These are phyloP conservation scores for Forsythia suspensa DNA, from an alignment of 257 asterid genomes.

Conservation along the genomic window DNA sequence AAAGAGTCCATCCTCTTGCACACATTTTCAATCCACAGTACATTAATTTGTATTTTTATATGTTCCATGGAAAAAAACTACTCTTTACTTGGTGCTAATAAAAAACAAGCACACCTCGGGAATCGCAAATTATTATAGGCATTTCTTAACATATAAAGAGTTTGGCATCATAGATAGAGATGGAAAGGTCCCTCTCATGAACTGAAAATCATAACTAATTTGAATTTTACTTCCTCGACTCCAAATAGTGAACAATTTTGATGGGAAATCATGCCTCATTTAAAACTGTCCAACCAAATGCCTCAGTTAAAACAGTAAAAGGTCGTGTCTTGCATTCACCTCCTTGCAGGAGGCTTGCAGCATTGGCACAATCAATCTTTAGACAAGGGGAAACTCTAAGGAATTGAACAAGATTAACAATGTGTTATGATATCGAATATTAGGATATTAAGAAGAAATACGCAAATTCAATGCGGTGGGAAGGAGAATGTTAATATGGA, in stretches of 20 bases:
- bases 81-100: no score
- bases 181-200: neutral
- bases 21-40: neutral
- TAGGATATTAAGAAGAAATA: neutral
- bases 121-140: neutral
- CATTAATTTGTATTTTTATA: neutral
- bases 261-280: no score
- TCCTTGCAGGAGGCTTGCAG: neutral
- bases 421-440: neutral
- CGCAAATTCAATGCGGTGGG: neutral
- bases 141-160: neutral
- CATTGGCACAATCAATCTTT: neutral
- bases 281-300: no score
- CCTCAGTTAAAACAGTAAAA: neutral
- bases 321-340: neutral
- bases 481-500: neutral
- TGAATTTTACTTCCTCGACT: neutral
- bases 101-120: neutral
- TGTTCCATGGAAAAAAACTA: no score
- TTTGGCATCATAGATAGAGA: neutral
- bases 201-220: neutral
- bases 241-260: neutral
- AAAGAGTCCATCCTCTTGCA: neutral
- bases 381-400: neutral
- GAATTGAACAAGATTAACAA: neutral